A percentile compares a stretch with the other conserved stretches of the same genome.
phyloP scores from a whole-genome alignment of 2,329 filamentous ascomycete genomes.

The Alternaria arbusti region DNA sequence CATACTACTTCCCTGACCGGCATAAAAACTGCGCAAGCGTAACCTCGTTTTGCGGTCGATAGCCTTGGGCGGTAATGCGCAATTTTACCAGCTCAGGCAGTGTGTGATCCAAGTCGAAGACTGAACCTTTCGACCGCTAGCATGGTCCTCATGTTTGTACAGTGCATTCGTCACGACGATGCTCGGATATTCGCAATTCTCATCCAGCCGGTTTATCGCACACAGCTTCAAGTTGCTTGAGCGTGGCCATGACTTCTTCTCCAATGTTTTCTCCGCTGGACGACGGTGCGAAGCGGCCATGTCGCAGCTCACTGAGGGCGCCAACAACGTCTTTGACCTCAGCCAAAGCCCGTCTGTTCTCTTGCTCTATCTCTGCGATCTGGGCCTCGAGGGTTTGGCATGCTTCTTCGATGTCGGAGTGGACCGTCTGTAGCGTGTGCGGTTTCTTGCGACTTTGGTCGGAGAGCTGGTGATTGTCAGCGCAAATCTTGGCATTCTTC shows the following conservation, averaged over 20 bases:
- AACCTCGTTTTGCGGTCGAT: background rate
- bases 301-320: slow-evolving; percentile 80
- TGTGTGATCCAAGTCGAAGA: background rate
- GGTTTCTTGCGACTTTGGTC: slow-evolving; percentile 53
- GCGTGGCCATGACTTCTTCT: slow-evolving; percentile 70
- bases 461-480: slow-evolving; percentile 60
- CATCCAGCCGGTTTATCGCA: slow-evolving; percentile 53
- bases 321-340: slow-evolving; percentile 71
- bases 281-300: slow-evolving; percentile 69
- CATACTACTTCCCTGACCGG: background rate
- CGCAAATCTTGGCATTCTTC: background rate
- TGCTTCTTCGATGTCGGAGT: slow-evolving; percentile 73
- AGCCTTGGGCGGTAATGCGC: background rate
- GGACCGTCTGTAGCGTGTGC: slow-evolving; percentile 69
- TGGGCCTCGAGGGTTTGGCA: slow-evolving; percentile 70
- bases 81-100: background rate
- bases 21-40: background rate
- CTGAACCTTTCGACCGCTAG: background rate
- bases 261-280: slow-evolving; percentile 64
- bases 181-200: background rate
- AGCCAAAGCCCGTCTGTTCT: slow-evolving; percentile 66
- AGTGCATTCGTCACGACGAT: background rate
- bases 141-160: background rate
- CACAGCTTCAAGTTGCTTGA: slow-evolving; percentile 68
- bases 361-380: slow-evolving; percentile 68